These are phyloP conservation scores for Epichloe typhina DNA, from an alignment of 2,329 filamentous ascomycete species.

Conservation along the genomic window DNA sequence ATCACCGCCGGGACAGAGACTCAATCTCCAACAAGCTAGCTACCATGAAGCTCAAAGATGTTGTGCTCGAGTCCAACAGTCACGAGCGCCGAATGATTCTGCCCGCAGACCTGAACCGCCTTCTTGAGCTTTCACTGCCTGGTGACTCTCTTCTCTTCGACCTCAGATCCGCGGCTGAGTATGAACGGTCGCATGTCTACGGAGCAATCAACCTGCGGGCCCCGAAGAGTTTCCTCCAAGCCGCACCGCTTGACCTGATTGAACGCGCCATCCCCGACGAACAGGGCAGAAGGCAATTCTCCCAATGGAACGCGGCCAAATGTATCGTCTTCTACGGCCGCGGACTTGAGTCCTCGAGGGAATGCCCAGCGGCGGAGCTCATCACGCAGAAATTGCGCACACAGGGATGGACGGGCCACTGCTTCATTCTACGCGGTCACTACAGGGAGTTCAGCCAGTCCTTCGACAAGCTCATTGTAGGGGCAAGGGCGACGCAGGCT, in stretches of 20 bases:
- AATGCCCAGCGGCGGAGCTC: constrained; percentile 34
- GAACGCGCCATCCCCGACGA: constrained; percentile 36
- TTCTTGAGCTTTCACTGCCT: constrained; percentile 36
- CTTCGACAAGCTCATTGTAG: constrained; percentile 37
- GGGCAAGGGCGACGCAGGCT: constrained; percentile 25
- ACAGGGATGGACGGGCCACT: constrained; percentile 36
- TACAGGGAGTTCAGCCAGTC: constrained; percentile 41
- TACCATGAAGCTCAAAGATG: constrained; percentile 27
- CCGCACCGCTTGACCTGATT: constrained; percentile 36
- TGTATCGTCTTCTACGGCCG: constrained; percentile 42
- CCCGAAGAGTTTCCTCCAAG: constrained; percentile 34
- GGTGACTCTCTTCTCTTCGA: constrained; percentile 36
- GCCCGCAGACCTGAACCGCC: constrained; percentile 34
- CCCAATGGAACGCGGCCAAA: constrained; percentile 30
- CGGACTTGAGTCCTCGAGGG: constrained; percentile 34
- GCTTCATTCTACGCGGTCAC: constrained; percentile 42
- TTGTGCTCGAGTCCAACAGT: constrained; percentile 16
- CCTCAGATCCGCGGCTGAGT: constrained; percentile 32
- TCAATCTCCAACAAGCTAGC: constrained; percentile 31
- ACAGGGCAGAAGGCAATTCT: constrained; percentile 31
- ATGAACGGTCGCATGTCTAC: constrained; percentile 37
- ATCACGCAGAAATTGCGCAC: constrained; percentile 31
- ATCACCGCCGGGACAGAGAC: constrained; percentile 37
- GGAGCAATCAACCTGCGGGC: constrained; percentile 38
- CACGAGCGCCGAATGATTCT: constrained; percentile 33